Evolutionary conservation across 2,329 filamentous ascomycete genomes (phyloP).

Genomic region (Nemania serpens): DNA sequence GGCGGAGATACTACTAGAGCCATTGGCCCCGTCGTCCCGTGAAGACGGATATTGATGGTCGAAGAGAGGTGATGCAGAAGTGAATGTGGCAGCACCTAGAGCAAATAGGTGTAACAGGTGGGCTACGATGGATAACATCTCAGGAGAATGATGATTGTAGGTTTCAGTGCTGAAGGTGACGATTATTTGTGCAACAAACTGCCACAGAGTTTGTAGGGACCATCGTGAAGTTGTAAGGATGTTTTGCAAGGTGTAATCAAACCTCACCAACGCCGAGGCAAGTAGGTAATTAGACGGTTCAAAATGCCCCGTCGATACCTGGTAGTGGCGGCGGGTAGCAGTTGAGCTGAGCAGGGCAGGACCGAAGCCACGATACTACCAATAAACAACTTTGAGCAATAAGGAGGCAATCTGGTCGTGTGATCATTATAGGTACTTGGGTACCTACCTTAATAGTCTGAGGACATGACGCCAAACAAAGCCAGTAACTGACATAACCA

Average conservation of each 20-base stretch:
- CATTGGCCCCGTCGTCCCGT: constrained; percentile 13
- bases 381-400: not conserved
- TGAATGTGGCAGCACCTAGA: constrained; percentile 17
- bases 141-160: constrained; percentile 13
- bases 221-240: constrained; percentile 9
- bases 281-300: not conserved
- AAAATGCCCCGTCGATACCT: not conserved
- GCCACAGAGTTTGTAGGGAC: constrained; percentile 3
- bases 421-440: constrained; percentile 1
- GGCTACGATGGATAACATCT: constrained; percentile 20
- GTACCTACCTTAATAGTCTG: no score
- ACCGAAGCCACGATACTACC: constrained; percentile 1
- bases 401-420: constrained; percentile 1
- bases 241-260: not conserved
- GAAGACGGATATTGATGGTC: constrained; percentile 17
- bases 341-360: not conserved
- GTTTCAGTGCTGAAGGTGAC: constrained; percentile 1
- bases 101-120: constrained; percentile 18
- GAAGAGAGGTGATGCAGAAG: constrained; percentile 25
- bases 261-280: not conserved
- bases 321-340: not conserved
- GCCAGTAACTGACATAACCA: no score
- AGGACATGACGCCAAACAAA: no score
- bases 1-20: constrained; percentile 53
- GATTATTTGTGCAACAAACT: not conserved